Evolutionary conservation across 2,329 filamentous ascomycete genomes (phyloP), one percentile per base, ranked within the genome.

Genomic region (Lasiodiplodia hormozganensis): DNA sequence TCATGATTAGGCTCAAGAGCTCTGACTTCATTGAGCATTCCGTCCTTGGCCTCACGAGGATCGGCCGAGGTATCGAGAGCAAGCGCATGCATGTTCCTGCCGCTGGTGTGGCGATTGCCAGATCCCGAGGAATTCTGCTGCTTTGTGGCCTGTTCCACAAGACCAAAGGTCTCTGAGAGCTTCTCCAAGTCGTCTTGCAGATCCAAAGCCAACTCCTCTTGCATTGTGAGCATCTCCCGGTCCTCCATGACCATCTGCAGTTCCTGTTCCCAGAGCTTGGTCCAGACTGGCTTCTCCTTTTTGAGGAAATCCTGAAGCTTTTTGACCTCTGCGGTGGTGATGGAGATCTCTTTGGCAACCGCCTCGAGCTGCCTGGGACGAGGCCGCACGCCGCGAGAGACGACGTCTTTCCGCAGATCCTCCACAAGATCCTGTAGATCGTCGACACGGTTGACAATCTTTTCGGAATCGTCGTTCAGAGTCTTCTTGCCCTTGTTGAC

Each of bases 251-350:
- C 95, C 65, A 95, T 90, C 79, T 98, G 93, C 56, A 99, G 85
- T 79, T 98, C 94, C 81, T 96, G 94, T 86, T 98, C 95, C 96
- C 96, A 99, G 72, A 98, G 97, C 87, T 97, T 97, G 67, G 94
- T 97, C 95, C 96, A 99, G 69, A 97, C 85, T 0, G 96, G 96
- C 80, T 97, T 97, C 86, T 99, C 96, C 57, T 89, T 88, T 74
- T 90, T 90, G 82, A 99, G 88, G 83, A 92, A 97, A 18, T 97
- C 94, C 77, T 97, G 92, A 87, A 99, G 91, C 82, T 92, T 94
- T 86, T 93, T 96, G 71, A 99, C 88, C 76, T 97, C 94, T 76
- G 93, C 90, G 60, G 90, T 92, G 38, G 96, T 89, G 67, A 85
- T 82, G 60, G 90, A 89, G 71, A 99, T 94, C 74, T 98, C 95